These are phyloP conservation scores for Podospora conica DNA, from an alignment of 495 filamentous ascomycete species.

Conservation along the genomic window DNA sequence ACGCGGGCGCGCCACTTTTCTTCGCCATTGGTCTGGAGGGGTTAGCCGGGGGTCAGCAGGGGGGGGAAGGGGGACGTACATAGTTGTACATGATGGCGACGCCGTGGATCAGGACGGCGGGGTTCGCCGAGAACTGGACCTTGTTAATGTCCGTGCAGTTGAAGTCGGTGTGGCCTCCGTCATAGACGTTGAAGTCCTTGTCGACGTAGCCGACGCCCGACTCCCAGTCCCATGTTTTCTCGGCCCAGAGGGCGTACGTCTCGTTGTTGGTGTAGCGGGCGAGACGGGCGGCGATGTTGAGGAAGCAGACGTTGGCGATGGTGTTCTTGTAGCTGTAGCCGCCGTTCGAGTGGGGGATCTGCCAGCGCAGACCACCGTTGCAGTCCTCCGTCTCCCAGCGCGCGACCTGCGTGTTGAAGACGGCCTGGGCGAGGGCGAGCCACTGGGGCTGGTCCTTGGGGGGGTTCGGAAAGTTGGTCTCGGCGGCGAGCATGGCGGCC, in stretches of 20 bases:
- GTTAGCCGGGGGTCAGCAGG: constrained; percentile 1
- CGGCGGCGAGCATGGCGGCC: constrained; percentile 61
- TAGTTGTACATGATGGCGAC: constrained; percentile 65
- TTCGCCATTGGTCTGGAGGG: constrained; percentile 40
- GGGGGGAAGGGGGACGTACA: constrained; percentile 30
- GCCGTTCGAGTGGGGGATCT: constrained; percentile 67
- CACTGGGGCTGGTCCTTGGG: constrained; percentile 56
- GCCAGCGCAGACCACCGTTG: constrained; percentile 75
- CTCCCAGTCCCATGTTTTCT: constrained; percentile 64
- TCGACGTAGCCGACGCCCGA: constrained; percentile 44
- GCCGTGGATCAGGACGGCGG: constrained; percentile 59
- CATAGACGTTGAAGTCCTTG: constrained; percentile 48
- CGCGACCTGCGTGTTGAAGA: constrained; percentile 66
- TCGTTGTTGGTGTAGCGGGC: constrained; percentile 65
- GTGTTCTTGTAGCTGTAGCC: constrained; percentile 78
- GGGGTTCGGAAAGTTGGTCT: constrained; percentile 57
- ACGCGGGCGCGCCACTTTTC: constrained; percentile 49
- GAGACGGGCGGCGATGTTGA: constrained; percentile 65
- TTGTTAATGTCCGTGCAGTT: constrained; percentile 47
- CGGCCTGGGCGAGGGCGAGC: constrained; percentile 74
- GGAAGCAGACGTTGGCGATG: constrained; percentile 60
- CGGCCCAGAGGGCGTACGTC: constrained; percentile 66
- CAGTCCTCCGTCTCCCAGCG: constrained; percentile 61
- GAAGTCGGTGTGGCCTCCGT: constrained; percentile 45
- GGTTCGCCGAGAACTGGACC: constrained; percentile 66